A percentile compares a stretch with the other conserved stretches of the same genome.
Conservation (phyloP, 1,139 yeast species). For the Geotrichum bryndzae region DNA sequence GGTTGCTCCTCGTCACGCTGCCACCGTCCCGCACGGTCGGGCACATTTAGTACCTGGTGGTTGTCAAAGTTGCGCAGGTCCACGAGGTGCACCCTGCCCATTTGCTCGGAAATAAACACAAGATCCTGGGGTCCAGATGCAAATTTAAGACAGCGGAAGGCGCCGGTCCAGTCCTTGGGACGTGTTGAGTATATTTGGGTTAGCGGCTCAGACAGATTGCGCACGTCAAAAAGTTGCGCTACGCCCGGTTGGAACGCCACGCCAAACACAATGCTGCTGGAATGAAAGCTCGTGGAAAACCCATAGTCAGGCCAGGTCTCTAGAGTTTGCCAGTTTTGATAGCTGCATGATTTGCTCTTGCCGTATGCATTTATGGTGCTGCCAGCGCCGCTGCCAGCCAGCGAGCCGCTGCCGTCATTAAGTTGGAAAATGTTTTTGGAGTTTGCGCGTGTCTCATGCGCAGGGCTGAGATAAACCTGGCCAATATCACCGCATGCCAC, state of each 20-base stretch:
- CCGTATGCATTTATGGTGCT: constrained; percentile 28
- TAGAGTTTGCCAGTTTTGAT: constrained; percentile 33
- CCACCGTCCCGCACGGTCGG: not conserved
- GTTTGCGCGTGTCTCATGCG: not conserved
- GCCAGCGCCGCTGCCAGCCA: constrained; percentile 15
- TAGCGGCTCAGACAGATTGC: constrained; percentile 45
- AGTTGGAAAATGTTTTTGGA: not conserved
- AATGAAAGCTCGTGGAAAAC: constrained; percentile 73
- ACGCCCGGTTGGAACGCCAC: constrained; percentile 83
- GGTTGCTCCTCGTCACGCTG: not conserved
- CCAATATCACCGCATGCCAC: constrained; percentile 57
- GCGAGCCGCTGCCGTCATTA: constrained; percentile 26
- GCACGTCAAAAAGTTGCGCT: constrained; percentile 66
- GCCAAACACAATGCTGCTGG: constrained; percentile 66
- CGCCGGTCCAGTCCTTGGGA: constrained; percentile 40
- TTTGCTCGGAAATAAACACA: constrained; percentile 73
- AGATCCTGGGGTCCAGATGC: constrained; percentile 69
- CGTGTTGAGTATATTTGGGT: constrained; percentile 38
- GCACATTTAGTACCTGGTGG: constrained; percentile 57
- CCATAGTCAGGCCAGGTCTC: constrained; percentile 69
- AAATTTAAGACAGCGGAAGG: constrained; percentile 63
- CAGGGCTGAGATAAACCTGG: constrained; percentile 45
- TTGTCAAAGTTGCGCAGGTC: constrained; percentile 67
- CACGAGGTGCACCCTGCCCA: constrained; percentile 75
- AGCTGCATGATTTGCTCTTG: constrained; percentile 22